phyloP scores from a whole-genome alignment of 2,329 filamentous ascomycete genomes.

The Monosporascus ibericus region DNA sequence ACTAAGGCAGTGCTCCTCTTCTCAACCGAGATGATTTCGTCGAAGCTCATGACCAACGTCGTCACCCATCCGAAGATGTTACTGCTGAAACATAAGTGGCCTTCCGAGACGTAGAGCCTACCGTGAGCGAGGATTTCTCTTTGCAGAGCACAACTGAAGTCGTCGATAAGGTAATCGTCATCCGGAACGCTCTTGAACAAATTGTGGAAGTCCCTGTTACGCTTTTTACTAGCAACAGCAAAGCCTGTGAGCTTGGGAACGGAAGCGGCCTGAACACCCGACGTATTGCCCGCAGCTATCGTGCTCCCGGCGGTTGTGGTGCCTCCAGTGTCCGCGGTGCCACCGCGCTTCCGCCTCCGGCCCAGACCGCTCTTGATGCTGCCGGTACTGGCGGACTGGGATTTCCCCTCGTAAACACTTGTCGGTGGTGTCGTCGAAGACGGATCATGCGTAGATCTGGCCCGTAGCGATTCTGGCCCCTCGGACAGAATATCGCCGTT shows the following conservation, averaged over 20 bases:
- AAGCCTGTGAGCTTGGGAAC: constrained; percentile 83
- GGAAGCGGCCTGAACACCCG: constrained; percentile 58
- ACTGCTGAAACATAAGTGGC: constrained; percentile 96
- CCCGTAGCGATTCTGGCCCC: constrained; percentile 30
- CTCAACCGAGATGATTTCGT: constrained; percentile 94
- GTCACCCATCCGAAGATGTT: constrained; percentile 99
- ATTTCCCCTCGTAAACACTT: constrained; percentile 59
- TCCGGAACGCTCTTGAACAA: constrained; percentile 96
- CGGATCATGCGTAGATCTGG: constrained; percentile 47
- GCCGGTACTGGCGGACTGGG: constrained; percentile 54
- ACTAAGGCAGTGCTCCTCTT: constrained; percentile 93
- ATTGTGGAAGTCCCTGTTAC: constrained; percentile 90
- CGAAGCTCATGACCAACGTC: constrained; percentile 94
- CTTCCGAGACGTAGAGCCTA: constrained; percentile 91
- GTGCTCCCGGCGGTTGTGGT: constrained; percentile 54
- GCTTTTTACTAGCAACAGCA: constrained; percentile 90
- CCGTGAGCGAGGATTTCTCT: constrained; percentile 93
- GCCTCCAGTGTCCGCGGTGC: constrained; percentile 61
- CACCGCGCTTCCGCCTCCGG: constrained; percentile 70
- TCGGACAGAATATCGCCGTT: constrained; percentile 31
- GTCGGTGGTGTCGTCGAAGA: constrained; percentile 53
- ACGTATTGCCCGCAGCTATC: constrained; percentile 65
- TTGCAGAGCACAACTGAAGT: constrained; percentile 95
- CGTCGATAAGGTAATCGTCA: constrained; percentile 95
- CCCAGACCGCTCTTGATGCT: constrained; percentile 60